Evolutionary conservation across 2,329 filamentous ascomycete species (phyloP).

Genomic region (Claviceps purpurea): DNA sequence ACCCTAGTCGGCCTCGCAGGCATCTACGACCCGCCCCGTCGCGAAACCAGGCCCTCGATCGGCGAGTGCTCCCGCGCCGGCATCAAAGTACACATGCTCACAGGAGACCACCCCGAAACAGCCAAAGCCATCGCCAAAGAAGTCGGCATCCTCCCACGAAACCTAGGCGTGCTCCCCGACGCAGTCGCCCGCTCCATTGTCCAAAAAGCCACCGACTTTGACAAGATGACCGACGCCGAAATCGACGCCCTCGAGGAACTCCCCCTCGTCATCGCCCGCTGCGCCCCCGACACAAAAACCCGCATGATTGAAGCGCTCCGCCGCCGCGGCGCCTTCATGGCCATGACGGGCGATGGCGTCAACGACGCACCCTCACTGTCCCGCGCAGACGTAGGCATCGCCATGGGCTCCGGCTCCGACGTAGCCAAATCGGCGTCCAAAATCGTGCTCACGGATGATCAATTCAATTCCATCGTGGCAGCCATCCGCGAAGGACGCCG

Average conservation of each 20-base stretch:
- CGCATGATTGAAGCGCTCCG: constrained; percentile 84
- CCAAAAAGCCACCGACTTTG: constrained; percentile 66
- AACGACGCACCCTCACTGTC: constrained; percentile 77
- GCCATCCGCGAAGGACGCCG: constrained; percentile 72
- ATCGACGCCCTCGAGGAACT: constrained; percentile 64
- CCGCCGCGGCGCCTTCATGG: constrained; percentile 60
- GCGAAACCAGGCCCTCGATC: constrained; percentile 64
- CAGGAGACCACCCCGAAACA: constrained; percentile 68
- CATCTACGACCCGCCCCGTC: constrained; percentile 75
- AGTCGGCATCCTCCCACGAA: constrained; percentile 60
- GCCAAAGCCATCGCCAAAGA: constrained; percentile 66
- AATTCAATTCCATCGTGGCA: constrained; percentile 75
- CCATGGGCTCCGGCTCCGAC: constrained; percentile 80
- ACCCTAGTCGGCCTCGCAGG: constrained; percentile 70
- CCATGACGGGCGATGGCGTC: constrained; percentile 82
- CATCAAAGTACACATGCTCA: constrained; percentile 73
- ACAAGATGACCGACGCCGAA: constrained; percentile 59
- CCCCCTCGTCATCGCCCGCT: constrained; percentile 71
- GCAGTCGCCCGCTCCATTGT: constrained; percentile 56
- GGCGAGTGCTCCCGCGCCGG: constrained; percentile 57
- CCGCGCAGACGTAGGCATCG: constrained; percentile 72
- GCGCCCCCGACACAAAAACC: constrained; percentile 75
- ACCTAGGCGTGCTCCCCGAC: constrained; percentile 44
- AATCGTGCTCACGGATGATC: constrained; percentile 78
- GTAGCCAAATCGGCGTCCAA: constrained; percentile 72